Evolutionary conservation across 768 basidiomycete species (phyloP), one percentile per base, ranked within the genome.

Genomic region (Dentipellis sp.): DNA sequence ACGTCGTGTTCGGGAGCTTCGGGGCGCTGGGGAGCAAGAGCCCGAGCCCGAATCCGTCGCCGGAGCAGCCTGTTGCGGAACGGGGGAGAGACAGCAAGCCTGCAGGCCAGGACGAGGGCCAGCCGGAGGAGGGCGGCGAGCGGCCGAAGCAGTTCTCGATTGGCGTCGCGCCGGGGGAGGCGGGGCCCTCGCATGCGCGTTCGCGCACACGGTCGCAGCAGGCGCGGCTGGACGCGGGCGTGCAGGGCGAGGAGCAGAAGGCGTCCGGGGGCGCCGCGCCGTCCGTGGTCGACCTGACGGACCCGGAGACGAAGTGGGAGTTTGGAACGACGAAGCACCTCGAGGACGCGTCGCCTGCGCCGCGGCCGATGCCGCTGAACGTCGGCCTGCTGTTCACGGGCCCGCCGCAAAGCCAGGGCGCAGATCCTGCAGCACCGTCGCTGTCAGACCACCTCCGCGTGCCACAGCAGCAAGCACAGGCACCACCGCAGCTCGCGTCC

Each of bases 311-410:
- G 48, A 81, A 76, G 64, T 83, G 80, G 82, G 75, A 77, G 64
- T 84, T 84, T 64, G 83, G 83, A 16, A 77, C 78, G 38, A 75
- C 77, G 14, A 64, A 38, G 12, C 50, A 48, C 50, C 29, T 56
- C 50, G 59, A 51, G 29, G 59, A 55, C 4, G 17, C 16, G 42
- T 35, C 10, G 50, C 10, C 12, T 16, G 35, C 14, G 50, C 10
- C 4, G 51, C 29, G 35, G 5, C n/a, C 11, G 6, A 12, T n/a
- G 6, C 39, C 55, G 21, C 38, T 61, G 10, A 58, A 53, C 14
- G 54, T 56, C 46, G 56, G 58, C 45, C 16, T 56, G 50, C 34
- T 61, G 29, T 61, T 59, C 37, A 56, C 50, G 51, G 60, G 60
- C 16, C 19, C 55, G 8, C 36, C 39, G 14, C 53, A 55, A 46